phyloP scores from a whole-genome alignment of 73 alveolate genomes.

The Uronychia binucleata region DNA sequence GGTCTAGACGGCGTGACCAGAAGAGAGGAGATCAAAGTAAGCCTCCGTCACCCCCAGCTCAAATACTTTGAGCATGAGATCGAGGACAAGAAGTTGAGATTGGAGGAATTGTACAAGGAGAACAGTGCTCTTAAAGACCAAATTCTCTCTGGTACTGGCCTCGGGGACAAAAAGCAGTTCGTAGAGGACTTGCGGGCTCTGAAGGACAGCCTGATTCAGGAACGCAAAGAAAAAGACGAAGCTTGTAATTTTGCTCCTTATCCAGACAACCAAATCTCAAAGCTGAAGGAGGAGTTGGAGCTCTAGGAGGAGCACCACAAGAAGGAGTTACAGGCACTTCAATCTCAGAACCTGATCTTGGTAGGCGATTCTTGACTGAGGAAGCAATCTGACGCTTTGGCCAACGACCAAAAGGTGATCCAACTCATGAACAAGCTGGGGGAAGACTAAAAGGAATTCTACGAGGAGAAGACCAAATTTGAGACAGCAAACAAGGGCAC shows the following conservation, averaged over 20 bases:
- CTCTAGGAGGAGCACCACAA: neutral
- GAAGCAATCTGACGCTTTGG: conserved; percentile 12
- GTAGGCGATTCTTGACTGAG: no score
- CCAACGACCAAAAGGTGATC: conserved; percentile 42
- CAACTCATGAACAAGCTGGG: conserved; percentile 40
- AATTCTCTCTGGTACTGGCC: neutral
- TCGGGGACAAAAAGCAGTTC: neutral
- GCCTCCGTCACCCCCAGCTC: neutral
- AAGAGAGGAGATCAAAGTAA: neutral
- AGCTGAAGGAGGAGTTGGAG: neutral
- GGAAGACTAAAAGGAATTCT: conserved; percentile 44
- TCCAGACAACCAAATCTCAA: neutral
- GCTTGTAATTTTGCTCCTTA: neutral
- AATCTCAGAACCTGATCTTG: neutral
- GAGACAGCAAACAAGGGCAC: conserved; percentile 23
- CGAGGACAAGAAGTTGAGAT: no score
- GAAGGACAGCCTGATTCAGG: neutral
- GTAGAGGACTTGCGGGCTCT: neutral
- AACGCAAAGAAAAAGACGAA: neutral
- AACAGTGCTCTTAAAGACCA: neutral
- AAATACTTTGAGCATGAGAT: no score
- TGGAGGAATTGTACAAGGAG: neutral
- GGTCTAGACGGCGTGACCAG: neutral
- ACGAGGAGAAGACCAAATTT: conserved; percentile 23
- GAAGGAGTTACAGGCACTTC: neutral